Conservation (phyloP, 2,329 filamentous ascomycete genomes). For the Cryphonectria radicalis region DNA sequence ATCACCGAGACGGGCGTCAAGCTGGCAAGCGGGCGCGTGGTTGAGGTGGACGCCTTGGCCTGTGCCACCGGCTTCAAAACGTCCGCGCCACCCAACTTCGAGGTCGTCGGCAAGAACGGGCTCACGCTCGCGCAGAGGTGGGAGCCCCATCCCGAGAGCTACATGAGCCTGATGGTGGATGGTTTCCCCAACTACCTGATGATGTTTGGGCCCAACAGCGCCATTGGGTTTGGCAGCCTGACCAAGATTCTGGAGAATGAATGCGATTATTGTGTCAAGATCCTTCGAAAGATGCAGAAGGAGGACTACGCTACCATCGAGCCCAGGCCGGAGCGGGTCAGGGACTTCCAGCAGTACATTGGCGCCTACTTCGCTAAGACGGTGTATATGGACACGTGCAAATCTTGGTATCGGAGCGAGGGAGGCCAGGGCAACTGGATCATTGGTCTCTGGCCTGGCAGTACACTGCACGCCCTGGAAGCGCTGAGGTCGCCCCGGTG, state of each 20-base stretch:
- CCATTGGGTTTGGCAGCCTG: conserved; percentile 52
- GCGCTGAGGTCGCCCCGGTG: conserved; percentile 47
- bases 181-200: conserved; percentile 55
- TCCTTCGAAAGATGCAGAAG: conserved; percentile 52
- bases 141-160: conserved; percentile 44
- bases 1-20: conserved; percentile 44
- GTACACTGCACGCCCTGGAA: conserved; percentile 49
- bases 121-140: conserved; percentile 45
- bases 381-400: conserved; percentile 53
- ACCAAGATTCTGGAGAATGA: conserved; percentile 52
- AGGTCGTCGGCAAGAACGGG: conserved; percentile 44
- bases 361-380: conserved; percentile 53
- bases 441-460: conserved; percentile 51
- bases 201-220: conserved; percentile 53
- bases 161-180: conserved; percentile 51
- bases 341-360: conserved; percentile 52
- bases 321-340: conserved; percentile 48
- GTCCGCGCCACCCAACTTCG: conserved; percentile 46
- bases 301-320: conserved; percentile 50
- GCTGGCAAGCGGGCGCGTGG: conserved; percentile 32
- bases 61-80: conserved; percentile 52
- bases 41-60: conserved; percentile 51
- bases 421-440: conserved; percentile 45
- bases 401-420: conserved; percentile 58
- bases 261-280: conserved; percentile 52